These are phyloP conservation scores for Ziziphus jujuba DNA, from an alignment of 306 rosid species.

Conservation along the genomic window DNA sequence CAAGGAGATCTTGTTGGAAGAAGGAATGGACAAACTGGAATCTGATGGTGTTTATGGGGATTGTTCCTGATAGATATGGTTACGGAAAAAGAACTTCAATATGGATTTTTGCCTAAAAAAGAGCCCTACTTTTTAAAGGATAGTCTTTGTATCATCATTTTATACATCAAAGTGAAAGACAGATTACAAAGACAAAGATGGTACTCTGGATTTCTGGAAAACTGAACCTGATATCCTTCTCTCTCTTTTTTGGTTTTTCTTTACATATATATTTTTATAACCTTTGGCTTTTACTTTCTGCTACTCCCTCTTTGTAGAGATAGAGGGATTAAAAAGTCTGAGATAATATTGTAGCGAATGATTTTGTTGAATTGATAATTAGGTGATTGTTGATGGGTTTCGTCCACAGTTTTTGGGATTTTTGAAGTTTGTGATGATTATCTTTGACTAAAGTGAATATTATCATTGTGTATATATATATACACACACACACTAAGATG, in stretches of 20 bases:
- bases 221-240: conserved; percentile 2
- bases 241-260: not conserved
- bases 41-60: conserved; percentile 25
- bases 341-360: conserved; percentile 33
- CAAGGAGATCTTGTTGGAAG: conserved; percentile 70
- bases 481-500: no score
- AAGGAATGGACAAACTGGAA: conserved; percentile 41
- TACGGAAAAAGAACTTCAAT: not conserved
- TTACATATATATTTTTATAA: conserved; percentile 11
- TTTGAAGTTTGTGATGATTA: conserved; percentile 20
- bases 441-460: conserved; percentile 30
- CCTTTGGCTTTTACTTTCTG: conserved; percentile 9
- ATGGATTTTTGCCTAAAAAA: not conserved
- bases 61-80: not conserved
- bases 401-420: conserved; percentile 37
- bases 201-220: conserved; percentile 30
- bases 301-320: conserved; percentile 26
- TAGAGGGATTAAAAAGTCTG: conserved; percentile 28
- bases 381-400: conserved; percentile 29
- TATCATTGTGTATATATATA: conserved; percentile 14
- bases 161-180: not conserved
- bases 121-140: not conserved
- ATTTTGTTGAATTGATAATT: conserved; percentile 44
- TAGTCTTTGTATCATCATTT: conserved; percentile 8
- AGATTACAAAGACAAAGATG: conserved; percentile 3